Evolutionary conservation across 805 yeast species (phyloP).

Genomic region (Ogataea allantospora): DNA sequence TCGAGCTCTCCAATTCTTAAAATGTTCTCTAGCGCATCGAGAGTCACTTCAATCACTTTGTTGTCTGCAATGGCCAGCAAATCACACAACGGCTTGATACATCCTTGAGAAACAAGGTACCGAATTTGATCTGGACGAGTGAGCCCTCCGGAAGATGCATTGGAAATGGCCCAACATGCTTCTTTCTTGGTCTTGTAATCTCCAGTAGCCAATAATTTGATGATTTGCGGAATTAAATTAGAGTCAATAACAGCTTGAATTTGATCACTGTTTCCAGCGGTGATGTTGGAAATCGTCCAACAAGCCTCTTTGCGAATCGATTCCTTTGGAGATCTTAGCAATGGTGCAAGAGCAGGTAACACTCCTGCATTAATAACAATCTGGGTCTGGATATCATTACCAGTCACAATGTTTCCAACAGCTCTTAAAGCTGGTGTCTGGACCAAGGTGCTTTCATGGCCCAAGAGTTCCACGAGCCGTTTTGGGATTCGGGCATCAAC

Average conservation of each 20-base stretch:
- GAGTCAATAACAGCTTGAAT: slow-evolving; percentile 96
- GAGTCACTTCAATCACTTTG: slow-evolving; percentile 89
- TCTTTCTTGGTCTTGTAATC: slow-evolving; percentile 97
- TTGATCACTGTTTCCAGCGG: slow-evolving; percentile 95
- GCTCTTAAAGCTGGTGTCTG: slow-evolving; percentile 98
- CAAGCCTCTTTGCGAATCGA: slow-evolving; percentile 95
- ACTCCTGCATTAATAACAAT: slow-evolving; percentile 92
- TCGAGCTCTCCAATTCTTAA: slow-evolving; percentile 93
- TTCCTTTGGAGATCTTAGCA: slow-evolving; percentile 83
- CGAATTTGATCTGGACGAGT: slow-evolving; percentile 90
- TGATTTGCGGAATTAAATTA: slow-evolving; percentile 88
- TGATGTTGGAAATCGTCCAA: slow-evolving; percentile 97
- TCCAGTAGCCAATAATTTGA: slow-evolving; percentile 69
- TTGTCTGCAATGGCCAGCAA: slow-evolving; percentile 83
- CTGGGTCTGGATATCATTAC: slow-evolving; percentile 94
- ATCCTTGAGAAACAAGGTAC: slow-evolving; percentile 90
- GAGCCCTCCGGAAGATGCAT: slow-evolving; percentile 95
- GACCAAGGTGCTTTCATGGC: slow-evolving; percentile 78
- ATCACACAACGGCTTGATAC: slow-evolving; percentile 96
- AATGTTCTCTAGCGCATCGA: slow-evolving; percentile 93
- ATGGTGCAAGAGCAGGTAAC: slow-evolving; percentile 75
- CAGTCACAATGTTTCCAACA: slow-evolving; percentile 96
- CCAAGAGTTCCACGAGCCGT: slow-evolving; percentile 86
- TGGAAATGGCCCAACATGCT: slow-evolving; percentile 99
- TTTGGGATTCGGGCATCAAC: slow-evolving; percentile 94